Conservation (phyloP, 73 alveolate species). For the Uronychia binucleata region DNA sequence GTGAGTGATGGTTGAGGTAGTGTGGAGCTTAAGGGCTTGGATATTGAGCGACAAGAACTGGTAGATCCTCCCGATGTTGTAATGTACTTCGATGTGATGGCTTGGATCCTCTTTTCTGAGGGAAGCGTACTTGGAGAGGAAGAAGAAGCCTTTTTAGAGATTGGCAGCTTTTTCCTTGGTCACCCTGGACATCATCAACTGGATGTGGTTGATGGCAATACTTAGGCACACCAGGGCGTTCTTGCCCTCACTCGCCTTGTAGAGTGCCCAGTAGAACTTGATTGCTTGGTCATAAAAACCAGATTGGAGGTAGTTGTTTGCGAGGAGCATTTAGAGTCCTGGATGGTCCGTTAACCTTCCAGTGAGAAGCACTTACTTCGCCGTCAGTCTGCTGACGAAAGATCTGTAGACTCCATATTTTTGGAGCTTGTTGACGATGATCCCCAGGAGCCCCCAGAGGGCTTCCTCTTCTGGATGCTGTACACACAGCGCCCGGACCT, state of each 20-base stretch:
- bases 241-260: background rate
- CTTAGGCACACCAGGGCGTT: background rate
- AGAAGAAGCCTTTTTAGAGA: background rate
- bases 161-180: background rate
- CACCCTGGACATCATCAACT: background rate
- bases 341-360: background rate
- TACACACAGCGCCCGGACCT: background rate
- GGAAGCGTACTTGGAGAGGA: background rate
- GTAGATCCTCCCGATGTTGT: background rate
- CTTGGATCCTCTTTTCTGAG: background rate
- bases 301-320: background rate
- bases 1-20: no score
- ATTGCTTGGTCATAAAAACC: background rate
- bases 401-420: background rate
- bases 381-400: background rate
- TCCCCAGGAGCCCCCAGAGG: background rate
- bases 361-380: background rate
- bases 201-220: background rate
- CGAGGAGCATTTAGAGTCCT: background rate
- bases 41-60: background rate
- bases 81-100: background rate
- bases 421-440: background rate
- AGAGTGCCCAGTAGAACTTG: background rate
- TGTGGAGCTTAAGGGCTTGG: background rate
- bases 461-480: background rate